These are phyloP conservation scores for Letharia lupina DNA, from an alignment of 495 filamentous ascomycete genomes.

Conservation along the genomic window DNA sequence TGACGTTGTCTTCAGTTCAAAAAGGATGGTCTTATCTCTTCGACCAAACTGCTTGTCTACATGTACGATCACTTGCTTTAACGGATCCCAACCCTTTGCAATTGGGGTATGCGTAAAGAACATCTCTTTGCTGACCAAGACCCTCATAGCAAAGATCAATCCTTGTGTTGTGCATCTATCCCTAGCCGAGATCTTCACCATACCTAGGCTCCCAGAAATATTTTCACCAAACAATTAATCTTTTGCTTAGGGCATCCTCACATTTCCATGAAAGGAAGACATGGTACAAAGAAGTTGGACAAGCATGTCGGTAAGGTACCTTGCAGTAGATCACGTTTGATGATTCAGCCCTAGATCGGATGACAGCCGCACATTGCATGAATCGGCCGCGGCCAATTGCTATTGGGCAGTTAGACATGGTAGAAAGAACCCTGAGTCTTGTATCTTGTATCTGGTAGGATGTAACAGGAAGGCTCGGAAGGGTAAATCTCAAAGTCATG, in stretches of 20 bases:
- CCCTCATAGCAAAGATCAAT: background rate
- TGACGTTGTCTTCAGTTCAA: too few species aligned
- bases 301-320: slow-evolving; percentile 2
- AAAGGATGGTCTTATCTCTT: too few species aligned
- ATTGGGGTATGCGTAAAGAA: background rate
- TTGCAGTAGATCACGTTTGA: slow-evolving; percentile 13
- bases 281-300: background rate
- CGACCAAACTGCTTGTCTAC: too few species aligned
- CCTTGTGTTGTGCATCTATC: background rate
- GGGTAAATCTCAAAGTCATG: background rate
- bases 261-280: background rate
- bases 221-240: background rate
- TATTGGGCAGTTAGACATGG: background rate
- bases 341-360: slow-evolving; percentile 15
- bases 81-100: background rate
- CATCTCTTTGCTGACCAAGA: background rate
- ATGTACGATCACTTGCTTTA: too few species aligned
- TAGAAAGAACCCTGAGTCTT: background rate
- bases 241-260: background rate
- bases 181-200: background rate
- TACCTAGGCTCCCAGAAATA: background rate
- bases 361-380: slow-evolving; percentile 17
- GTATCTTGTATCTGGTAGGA: background rate
- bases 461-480: background rate
- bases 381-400: slow-evolving; percentile 7